These are phyloP conservation scores for Helenozyma baotianmanensis DNA, from an alignment of 805 yeast species.

Conservation along the genomic window DNA sequence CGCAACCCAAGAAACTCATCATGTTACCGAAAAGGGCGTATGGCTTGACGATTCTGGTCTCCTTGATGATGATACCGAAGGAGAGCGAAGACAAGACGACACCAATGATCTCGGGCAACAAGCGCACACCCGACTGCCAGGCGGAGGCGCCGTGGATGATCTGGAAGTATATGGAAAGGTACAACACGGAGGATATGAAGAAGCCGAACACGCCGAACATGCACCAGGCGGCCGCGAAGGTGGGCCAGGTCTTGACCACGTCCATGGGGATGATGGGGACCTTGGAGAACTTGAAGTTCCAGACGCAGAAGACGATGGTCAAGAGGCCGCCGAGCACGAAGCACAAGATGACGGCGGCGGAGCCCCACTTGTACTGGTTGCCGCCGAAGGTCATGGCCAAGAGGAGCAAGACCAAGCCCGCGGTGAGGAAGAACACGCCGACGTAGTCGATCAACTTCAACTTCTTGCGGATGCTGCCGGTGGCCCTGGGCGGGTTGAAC, in stretches of 20 bases:
- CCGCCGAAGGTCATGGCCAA: constrained; percentile 23
- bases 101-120: constrained; percentile 40
- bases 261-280: constrained; percentile 17
- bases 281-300: constrained; percentile 17
- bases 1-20: constrained; percentile 40
- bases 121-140: constrained; percentile 42
- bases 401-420: constrained; percentile 20
- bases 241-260: constrained; percentile 11
- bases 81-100: constrained; percentile 32
- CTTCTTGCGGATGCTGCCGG: constrained; percentile 9
- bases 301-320: constrained; percentile 13
- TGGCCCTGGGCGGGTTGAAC: constrained; percentile 19
- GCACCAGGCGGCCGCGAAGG: constrained; percentile 12
- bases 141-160: constrained; percentile 38
- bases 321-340: constrained; percentile 20
- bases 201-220: constrained; percentile 15
- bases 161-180: constrained; percentile 47
- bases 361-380: constrained; percentile 18
- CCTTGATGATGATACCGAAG: constrained; percentile 36
- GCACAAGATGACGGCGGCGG: constrained; percentile 21
- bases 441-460: constrained; percentile 18
- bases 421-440: constrained; percentile 16
- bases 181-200: constrained; percentile 20
- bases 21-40: constrained; percentile 31
- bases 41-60: constrained; percentile 39